Percentiles rank a stretch among this genome's conserved stretches.
Conservation (phyloP, 768 basidiomycete species). For the Phaffia australis region DNA sequence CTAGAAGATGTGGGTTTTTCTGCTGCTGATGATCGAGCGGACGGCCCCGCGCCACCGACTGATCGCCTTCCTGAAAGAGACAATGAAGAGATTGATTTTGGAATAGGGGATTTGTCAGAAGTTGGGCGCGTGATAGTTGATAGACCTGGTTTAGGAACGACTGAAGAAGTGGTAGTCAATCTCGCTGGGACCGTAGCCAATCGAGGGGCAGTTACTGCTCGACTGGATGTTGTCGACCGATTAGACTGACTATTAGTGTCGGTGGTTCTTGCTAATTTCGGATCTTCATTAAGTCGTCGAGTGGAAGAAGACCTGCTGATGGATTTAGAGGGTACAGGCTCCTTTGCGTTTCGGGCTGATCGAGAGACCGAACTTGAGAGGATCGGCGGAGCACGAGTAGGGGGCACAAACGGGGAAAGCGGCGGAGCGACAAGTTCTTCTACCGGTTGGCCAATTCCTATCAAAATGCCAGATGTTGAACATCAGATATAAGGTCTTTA, state of each 20-base stretch:
- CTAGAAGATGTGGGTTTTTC: neutral
- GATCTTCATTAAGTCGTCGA: no score
- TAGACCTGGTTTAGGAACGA: no score
- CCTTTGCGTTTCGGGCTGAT: neutral
- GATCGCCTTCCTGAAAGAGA: no score
- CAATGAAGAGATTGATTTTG: no score
- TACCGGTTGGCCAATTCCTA: slow-evolving; percentile 68
- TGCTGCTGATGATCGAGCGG: neutral
- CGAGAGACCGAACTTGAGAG: slow-evolving; percentile 11
- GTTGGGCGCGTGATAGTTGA: no score
- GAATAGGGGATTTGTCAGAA: no score
- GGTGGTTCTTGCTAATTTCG: neutral
- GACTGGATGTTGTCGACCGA: slow-evolving; percentile 14
- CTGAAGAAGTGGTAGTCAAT: no score
- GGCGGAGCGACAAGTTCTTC: slow-evolving; percentile 56
- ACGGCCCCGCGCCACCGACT: neutral
- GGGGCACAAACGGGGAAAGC: slow-evolving; percentile 34
- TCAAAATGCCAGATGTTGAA: neutral
- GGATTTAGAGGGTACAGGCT: no score
- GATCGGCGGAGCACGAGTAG: slow-evolving; percentile 1
- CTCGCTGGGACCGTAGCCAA: no score
- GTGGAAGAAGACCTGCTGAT: no score
- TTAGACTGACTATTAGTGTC: neutral
- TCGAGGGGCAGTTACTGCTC: neutral
- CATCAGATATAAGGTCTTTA: neutral